Percentiles rank a stretch among this genome's conserved stretches.
These are phyloP conservation scores for Plasmodium inui DNA, from an alignment of 169 alveolate species.

Conservation along the genomic window DNA sequence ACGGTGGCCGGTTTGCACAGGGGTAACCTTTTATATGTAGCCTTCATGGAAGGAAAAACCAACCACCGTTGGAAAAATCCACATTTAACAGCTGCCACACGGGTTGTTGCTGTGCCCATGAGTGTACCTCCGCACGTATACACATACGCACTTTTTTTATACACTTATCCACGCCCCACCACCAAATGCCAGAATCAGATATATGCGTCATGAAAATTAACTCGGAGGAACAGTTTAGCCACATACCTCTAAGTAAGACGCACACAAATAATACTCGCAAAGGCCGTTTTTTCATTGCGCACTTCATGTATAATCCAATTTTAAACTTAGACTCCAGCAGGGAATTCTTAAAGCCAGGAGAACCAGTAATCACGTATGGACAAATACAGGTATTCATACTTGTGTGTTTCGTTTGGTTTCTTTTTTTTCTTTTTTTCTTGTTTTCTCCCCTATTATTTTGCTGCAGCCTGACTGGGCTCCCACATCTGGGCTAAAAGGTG, in stretches of 20 bases:
- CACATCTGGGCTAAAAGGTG: not conserved
- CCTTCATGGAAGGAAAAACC: not conserved
- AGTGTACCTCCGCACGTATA: not conserved
- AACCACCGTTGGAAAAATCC: not conserved
- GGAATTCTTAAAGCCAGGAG: constrained; percentile 44
- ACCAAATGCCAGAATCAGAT: constrained; percentile 30
- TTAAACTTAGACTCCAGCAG: constrained; percentile 20
- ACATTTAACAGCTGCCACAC: not conserved
- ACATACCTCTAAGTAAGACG: constrained; percentile 39
- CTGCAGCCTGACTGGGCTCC: not conserved
- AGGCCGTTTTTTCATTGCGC: not conserved
- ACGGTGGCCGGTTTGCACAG: constrained; percentile 37
- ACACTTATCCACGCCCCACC: not conserved
- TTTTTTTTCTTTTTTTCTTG: constrained; percentile 5
- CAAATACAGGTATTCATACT: constrained; percentile 42
- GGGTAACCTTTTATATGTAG: constrained; percentile 16
- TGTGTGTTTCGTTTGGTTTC: not conserved
- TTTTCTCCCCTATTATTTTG: not conserved
- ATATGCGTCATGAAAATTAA: constrained; percentile 60
- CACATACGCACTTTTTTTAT: not conserved
- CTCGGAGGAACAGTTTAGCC: constrained; percentile 24
- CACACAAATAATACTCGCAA: not conserved
- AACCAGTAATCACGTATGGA: constrained; percentile 57
- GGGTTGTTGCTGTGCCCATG: not conserved
- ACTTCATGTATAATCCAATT: not conserved